These are phyloP conservation scores for Calcarisporium arbuscula DNA, from an alignment of 2,329 filamentous ascomycete species.

Conservation along the genomic window DNA sequence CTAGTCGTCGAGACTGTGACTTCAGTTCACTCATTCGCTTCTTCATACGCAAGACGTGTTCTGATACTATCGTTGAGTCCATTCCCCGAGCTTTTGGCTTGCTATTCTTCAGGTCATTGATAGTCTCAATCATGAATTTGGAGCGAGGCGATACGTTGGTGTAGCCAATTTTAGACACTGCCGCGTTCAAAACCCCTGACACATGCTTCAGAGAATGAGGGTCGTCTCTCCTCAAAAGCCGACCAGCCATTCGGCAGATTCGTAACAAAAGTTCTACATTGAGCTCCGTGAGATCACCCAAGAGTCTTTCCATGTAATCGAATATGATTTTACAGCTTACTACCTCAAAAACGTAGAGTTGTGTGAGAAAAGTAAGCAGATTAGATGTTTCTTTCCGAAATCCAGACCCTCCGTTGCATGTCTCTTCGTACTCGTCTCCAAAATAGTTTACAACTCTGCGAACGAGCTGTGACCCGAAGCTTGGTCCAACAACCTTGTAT, in stretches of 20 bases:
- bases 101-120: constrained; percentile 92
- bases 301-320: constrained; percentile 77
- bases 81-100: constrained; percentile 70
- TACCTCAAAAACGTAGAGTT: constrained; percentile 89
- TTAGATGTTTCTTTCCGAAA: constrained; percentile 50
- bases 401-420: constrained; percentile 25
- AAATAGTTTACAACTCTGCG: constrained; percentile 74
- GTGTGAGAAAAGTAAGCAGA: constrained; percentile 72
- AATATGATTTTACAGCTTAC: constrained; percentile 79
- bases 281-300: constrained; percentile 69
- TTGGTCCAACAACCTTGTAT: constrained; percentile 80
- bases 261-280: constrained; percentile 86
- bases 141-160: constrained; percentile 75
- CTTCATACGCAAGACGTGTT: constrained; percentile 83
- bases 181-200: constrained; percentile 68
- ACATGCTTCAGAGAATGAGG: constrained; percentile 85
- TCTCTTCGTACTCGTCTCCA: constrained; percentile 53
- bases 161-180: constrained; percentile 61
- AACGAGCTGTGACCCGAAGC: constrained; percentile 82
- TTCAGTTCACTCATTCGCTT: constrained; percentile 80
- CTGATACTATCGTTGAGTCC: constrained; percentile 66
- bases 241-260: constrained; percentile 75
- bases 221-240: constrained; percentile 81
- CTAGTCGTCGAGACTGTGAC: constrained; percentile 46
- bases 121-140: constrained; percentile 96